These are phyloP conservation scores for Vachellia collinsii DNA, from an alignment of 306 rosid species.

Conservation along the genomic window DNA sequence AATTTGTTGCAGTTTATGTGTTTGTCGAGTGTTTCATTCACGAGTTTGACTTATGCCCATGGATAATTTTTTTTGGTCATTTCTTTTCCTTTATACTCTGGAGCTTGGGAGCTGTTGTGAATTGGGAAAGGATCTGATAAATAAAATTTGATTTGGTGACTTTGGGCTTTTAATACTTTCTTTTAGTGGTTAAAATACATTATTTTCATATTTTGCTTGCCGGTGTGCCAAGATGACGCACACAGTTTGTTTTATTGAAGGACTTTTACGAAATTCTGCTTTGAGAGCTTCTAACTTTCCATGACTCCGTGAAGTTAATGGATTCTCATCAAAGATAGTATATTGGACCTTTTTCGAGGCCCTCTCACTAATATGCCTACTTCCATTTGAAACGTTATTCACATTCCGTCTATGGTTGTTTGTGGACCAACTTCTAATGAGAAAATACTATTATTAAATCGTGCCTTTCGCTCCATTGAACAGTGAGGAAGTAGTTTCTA, in stretches of 20 bases:
- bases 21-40: too few relatives aligned
- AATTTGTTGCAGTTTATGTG: background rate
- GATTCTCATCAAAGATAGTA: background rate
- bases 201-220: background rate
- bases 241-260: background rate
- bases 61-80: background rate
- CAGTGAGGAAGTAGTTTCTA: background rate
- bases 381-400: background rate
- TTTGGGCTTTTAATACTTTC: too few relatives aligned
- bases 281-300: background rate
- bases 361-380: background rate
- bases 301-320: background rate
- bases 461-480: background rate
- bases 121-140: background rate
- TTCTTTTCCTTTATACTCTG: background rate
- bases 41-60: background rate
- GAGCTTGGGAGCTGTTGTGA: conserved; percentile 1
- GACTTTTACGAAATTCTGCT: background rate
- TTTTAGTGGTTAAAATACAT: background rate
- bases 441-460: background rate
- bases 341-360: background rate
- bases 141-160: too few relatives aligned
- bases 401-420: background rate
- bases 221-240: background rate
- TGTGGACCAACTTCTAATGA: background rate